phyloP scores from a whole-genome alignment of 495 filamentous ascomycete genomes.

The Annulohypoxylon maeteangense region DNA sequence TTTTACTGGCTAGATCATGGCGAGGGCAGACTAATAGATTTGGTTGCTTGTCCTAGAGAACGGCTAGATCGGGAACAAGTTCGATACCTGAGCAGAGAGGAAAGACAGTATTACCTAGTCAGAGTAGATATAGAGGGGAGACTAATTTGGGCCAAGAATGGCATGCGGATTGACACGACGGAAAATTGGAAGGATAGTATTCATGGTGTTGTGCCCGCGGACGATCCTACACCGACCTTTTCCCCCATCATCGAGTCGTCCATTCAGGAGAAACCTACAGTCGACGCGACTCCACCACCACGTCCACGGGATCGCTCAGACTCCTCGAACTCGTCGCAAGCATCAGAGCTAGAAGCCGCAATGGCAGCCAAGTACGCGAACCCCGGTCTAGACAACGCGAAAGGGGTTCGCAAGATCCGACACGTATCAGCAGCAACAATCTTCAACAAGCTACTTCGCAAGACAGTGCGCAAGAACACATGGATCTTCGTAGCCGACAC shows the following conservation, averaged over 20 bases:
- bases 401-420: slow-evolving; percentile 69
- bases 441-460: slow-evolving; percentile 76
- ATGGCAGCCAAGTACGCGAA: slow-evolving; percentile 64
- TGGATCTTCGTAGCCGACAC: slow-evolving; percentile 96
- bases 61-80: slow-evolving; percentile 75
- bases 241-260: slow-evolving; percentile 39
- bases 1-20: slow-evolving; percentile 97
- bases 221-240: slow-evolving; percentile 68
- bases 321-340: slow-evolving; percentile 33
- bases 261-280: slow-evolving; percentile 30
- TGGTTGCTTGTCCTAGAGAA: slow-evolving; percentile 70
- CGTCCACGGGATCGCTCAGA: slow-evolving; percentile 25
- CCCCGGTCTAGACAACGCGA: slow-evolving; percentile 63
- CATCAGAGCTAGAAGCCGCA: slow-evolving; percentile 50
- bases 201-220: slow-evolving; percentile 75
- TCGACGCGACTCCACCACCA: slow-evolving; percentile 26
- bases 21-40: slow-evolving; percentile 68
- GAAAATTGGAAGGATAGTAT: slow-evolving; percentile 81
- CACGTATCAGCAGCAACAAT: slow-evolving; percentile 75
- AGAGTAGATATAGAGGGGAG: slow-evolving; percentile 72
- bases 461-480: slow-evolving; percentile 77
- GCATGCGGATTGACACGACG: slow-evolving; percentile 76
- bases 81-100: slow-evolving; percentile 77
- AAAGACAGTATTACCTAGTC: slow-evolving; percentile 77
- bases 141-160: slow-evolving; percentile 84